Percentiles rank a stretch among this genome's conserved stretches.
These are phyloP conservation scores for Myriosclerotinia scirpicola DNA, from an alignment of 2,329 filamentous ascomycete species.

Conservation along the genomic window DNA sequence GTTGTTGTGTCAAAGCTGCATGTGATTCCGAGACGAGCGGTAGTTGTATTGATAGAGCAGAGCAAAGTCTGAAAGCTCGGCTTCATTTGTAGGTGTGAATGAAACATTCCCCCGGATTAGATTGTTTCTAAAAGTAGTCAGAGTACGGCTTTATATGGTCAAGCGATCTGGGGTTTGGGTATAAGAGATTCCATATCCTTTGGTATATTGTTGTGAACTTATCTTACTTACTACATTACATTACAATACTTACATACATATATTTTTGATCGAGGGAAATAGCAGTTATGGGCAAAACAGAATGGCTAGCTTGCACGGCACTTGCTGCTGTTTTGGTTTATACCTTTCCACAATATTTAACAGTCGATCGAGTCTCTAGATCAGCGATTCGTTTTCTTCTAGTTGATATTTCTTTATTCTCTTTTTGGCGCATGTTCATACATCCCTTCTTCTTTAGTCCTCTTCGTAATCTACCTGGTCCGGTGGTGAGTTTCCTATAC, in stretches of 20 bases:
- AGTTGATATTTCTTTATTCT: slow-evolving; percentile 1
- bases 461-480: slow-evolving; percentile 24
- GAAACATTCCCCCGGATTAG: neutral
- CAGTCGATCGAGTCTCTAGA: slow-evolving; percentile 14
- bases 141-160: neutral
- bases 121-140: slow-evolving; percentile 1
- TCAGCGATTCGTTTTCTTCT: slow-evolving; percentile 13
- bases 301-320: slow-evolving; percentile 13
- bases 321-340: slow-evolving; percentile 16
- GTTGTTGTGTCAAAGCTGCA: neutral
- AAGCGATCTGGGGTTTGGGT: neutral
- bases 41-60: neutral
- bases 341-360: slow-evolving; percentile 16
- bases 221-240: neutral
- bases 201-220: neutral
- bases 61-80: neutral
- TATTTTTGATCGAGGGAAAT: neutral
- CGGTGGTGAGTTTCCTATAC: slow-evolving; percentile 22
- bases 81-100: neutral
- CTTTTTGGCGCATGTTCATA: slow-evolving; percentile 20
- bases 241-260: neutral
- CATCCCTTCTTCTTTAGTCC: slow-evolving; percentile 28
- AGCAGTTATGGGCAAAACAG: slow-evolving; percentile 12
- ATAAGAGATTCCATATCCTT: neutral
- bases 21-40: slow-evolving; percentile 12